Conservation (phyloP, 352 stramenopile genomes). For the Pythium vanterpoolii region DNA sequence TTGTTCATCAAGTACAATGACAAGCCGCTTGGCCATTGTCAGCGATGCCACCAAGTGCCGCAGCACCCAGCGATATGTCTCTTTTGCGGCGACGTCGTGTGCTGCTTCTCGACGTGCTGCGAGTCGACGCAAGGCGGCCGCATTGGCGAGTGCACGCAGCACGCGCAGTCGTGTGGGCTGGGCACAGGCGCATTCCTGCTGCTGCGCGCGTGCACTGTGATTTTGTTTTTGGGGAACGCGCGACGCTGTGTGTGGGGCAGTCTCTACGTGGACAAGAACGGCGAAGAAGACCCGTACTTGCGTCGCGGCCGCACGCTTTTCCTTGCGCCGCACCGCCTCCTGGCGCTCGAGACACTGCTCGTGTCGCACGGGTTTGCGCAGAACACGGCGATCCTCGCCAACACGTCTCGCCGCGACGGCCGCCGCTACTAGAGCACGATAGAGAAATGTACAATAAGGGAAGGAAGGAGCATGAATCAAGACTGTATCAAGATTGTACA, state of each 20-base stretch:
- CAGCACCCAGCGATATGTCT: constrained; percentile 75
- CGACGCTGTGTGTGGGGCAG: constrained; percentile 78
- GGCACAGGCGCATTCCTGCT: constrained; percentile 65
- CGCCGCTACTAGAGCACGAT: constrained; percentile 46
- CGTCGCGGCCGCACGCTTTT: constrained; percentile 74
- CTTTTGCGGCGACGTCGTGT: constrained; percentile 69
- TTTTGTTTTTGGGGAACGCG: constrained; percentile 81
- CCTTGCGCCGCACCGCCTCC: constrained; percentile 47
- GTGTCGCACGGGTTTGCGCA: constrained; percentile 70
- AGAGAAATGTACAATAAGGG: neutral
- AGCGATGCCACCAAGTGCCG: constrained; percentile 53
- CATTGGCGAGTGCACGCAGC: constrained; percentile 73
- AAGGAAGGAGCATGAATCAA: neutral
- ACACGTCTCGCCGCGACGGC: constrained; percentile 73
- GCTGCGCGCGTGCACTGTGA: constrained; percentile 74
- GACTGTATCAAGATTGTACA: neutral
- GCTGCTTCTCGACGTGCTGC: constrained; percentile 76
- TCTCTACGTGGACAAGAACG: constrained; percentile 85
- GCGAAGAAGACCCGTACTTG: constrained; percentile 81
- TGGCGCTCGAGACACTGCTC: constrained; percentile 67
- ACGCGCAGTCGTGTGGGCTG: constrained; percentile 60
- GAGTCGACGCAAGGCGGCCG: constrained; percentile 40
- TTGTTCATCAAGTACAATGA: constrained; percentile 80
- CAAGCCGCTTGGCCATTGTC: constrained; percentile 50
- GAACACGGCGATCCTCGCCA: constrained; percentile 75